Evolutionary conservation across 83 land plant genomes (phyloP).

Genomic region (Diphasiastrum complanatum): DNA sequence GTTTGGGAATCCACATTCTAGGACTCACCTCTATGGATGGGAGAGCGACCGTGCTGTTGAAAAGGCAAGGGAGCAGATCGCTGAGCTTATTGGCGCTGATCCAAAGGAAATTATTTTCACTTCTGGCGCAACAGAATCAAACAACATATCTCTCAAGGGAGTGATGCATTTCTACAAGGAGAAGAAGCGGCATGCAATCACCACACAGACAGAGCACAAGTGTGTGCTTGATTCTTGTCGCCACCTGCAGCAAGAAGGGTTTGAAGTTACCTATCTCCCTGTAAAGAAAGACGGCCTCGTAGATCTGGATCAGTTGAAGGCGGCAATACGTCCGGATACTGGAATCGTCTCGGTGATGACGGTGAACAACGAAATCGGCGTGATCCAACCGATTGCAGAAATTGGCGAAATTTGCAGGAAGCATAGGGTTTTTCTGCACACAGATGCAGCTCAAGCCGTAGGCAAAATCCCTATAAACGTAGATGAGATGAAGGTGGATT

Average conservation of each 20-base stretch:
- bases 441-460: constrained; percentile 89
- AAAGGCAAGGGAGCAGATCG: constrained; percentile 67
- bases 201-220: constrained; percentile 98
- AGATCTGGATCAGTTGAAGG: constrained; percentile 48
- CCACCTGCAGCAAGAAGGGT: constrained; percentile 91
- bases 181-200: constrained; percentile 79
- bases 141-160: constrained; percentile 91
- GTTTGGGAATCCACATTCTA: constrained; percentile 95
- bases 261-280: constrained; percentile 88
- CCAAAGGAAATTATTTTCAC: constrained; percentile 91
- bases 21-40: constrained; percentile 97
- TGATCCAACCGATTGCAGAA: constrained; percentile 80
- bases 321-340: constrained; percentile 76
- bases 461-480: constrained; percentile 88
- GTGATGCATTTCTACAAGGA: constrained; percentile 78
- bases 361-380: constrained; percentile 96
- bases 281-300: constrained; percentile 75
- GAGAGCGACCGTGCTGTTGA: constrained; percentile 91
- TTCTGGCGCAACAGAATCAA: constrained; percentile 96
- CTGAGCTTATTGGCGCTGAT: constrained; percentile 56
- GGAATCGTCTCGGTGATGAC: constrained; percentile 86
- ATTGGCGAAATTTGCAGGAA: constrained; percentile 72
- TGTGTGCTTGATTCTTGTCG: constrained; percentile 96
- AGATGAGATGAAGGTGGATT: constrained; percentile 64
- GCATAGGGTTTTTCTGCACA: constrained; percentile 58